These are phyloP conservation scores for Turnera subulata DNA, from an alignment of 345 rosid species.

Conservation along the genomic window DNA sequence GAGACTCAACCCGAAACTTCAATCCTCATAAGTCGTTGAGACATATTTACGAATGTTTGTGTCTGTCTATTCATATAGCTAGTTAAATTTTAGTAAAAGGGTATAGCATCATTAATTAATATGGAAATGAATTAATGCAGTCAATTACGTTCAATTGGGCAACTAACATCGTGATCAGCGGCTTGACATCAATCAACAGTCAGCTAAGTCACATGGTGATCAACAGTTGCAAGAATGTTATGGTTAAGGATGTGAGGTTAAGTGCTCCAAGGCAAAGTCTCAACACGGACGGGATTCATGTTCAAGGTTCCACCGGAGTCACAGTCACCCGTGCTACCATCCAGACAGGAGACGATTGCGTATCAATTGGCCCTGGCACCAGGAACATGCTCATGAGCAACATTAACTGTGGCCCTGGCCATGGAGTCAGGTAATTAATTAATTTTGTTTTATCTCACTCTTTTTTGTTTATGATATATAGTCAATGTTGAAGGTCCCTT, in stretches of 20 bases:
- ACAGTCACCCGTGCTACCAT: constrained; percentile 23
- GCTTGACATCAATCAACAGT: constrained; percentile 38
- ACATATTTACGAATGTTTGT: too few species aligned
- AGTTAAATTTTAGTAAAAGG: too few species aligned
- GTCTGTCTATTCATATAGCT: too few species aligned
- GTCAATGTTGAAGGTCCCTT: too few species aligned
- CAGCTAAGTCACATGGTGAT: constrained; percentile 32
- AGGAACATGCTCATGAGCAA: constrained; percentile 21
- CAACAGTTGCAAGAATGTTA: constrained; percentile 20
- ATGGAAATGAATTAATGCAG: constrained; percentile 25
- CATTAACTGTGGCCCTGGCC: constrained; percentile 46
- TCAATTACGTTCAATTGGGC: constrained; percentile 38
- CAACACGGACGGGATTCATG: constrained; percentile 55
- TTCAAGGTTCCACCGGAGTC: constrained; percentile 27
- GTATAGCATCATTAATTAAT: neutral
- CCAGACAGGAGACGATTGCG: constrained; percentile 49
- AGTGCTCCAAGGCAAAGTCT: constrained; percentile 36
- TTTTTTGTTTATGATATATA: too few species aligned
- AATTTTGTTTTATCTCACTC: too few species aligned
- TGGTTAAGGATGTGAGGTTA: constrained; percentile 19
- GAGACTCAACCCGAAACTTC: too few species aligned
- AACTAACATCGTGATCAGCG: constrained; percentile 24
- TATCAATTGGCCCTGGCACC: constrained; percentile 41
- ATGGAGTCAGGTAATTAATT: constrained; percentile 41
- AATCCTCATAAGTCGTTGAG: too few species aligned